Conservation (phyloP, 1,284 basidiomycete species). For the Austroboletus novae-zelandiae region DNA sequence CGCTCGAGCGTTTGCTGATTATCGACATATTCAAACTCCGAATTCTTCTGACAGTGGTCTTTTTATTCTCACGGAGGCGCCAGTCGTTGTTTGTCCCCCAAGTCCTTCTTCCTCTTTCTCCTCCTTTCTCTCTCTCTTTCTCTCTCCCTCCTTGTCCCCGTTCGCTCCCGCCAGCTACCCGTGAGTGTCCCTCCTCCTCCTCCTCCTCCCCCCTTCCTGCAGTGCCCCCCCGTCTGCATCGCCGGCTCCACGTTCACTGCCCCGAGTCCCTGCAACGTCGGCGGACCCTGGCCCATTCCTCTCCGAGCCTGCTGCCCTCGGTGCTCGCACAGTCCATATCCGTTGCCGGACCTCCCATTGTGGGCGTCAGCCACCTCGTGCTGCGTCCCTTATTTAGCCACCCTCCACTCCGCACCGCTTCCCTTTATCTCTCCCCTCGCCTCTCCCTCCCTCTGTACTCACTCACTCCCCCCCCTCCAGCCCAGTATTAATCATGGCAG, state of each 20-base stretch:
- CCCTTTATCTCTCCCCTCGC: slow-evolving; percentile 6
- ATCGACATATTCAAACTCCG: slow-evolving; percentile 25
- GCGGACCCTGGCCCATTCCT: slow-evolving; percentile 1
- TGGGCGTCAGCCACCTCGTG: slow-evolving; percentile 27
- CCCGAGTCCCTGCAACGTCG: not conserved
- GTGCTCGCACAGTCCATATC: not conserved
- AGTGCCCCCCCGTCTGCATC: slow-evolving; percentile 19
- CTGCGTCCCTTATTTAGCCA: slow-evolving; percentile 11
- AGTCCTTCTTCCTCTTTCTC: slow-evolving; percentile 15
- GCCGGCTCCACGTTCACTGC: slow-evolving; percentile 30
- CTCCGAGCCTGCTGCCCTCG: not conserved
- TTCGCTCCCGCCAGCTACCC: slow-evolving; percentile 6
- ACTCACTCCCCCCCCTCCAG: slow-evolving; percentile 6
- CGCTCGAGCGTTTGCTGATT: not conserved
- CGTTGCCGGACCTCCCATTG: not conserved
- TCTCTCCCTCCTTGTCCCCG: slow-evolving; percentile 25
- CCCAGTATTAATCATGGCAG: slow-evolving; percentile 52
- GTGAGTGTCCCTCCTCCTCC: slow-evolving; percentile 22
- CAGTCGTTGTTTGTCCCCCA: slow-evolving; percentile 33
- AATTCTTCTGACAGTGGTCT: slow-evolving; percentile 21
- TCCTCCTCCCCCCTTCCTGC: slow-evolving; percentile 2
- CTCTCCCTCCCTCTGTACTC: slow-evolving; percentile 5
- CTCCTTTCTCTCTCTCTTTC: slow-evolving; percentile 24
- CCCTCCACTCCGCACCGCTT: slow-evolving; percentile 15
- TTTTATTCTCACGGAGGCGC: slow-evolving; percentile 32